Evolutionary conservation across 305 asterid genomes (phyloP).

Genomic region (Stenogyne calaminthoides): DNA sequence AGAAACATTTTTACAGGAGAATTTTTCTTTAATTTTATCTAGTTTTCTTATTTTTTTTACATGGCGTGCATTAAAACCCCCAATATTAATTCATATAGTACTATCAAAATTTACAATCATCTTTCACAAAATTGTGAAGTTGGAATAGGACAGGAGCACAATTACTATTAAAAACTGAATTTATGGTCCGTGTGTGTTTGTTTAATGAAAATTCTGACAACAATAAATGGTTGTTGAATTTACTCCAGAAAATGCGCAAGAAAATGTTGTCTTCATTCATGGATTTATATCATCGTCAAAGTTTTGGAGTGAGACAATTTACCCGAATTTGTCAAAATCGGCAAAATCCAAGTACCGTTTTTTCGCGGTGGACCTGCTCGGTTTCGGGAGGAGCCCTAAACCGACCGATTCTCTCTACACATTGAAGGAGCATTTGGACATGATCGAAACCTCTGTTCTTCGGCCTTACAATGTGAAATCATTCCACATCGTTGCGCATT

Average conservation of each 20-base stretch:
- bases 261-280: constrained; percentile 85
- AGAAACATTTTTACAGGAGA: too few species aligned
- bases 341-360: constrained; percentile 77
- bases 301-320: constrained; percentile 90
- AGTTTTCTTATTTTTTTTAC: too few species aligned
- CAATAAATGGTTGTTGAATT: background rate
- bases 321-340: constrained; percentile 71
- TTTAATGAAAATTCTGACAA: too few species aligned
- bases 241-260: constrained; percentile 56
- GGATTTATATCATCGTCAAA: constrained; percentile 92
- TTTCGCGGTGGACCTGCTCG: constrained; percentile 83
- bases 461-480: constrained; percentile 68
- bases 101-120: too few species aligned
- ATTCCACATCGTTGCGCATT: constrained; percentile 93
- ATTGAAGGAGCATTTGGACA: constrained; percentile 77
- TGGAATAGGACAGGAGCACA: too few species aligned
- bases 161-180: too few species aligned
- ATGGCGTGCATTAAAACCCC: too few species aligned
- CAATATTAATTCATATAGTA: too few species aligned
- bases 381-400: constrained; percentile 92
- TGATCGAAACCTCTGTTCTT: constrained; percentile 79
- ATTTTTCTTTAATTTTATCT: too few species aligned
- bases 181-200: too few species aligned
- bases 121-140: too few species aligned
- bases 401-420: constrained; percentile 87